These are phyloP conservation scores for Mimosa bimucronata DNA, from an alignment of 306 rosid genomes.

Conservation along the genomic window DNA sequence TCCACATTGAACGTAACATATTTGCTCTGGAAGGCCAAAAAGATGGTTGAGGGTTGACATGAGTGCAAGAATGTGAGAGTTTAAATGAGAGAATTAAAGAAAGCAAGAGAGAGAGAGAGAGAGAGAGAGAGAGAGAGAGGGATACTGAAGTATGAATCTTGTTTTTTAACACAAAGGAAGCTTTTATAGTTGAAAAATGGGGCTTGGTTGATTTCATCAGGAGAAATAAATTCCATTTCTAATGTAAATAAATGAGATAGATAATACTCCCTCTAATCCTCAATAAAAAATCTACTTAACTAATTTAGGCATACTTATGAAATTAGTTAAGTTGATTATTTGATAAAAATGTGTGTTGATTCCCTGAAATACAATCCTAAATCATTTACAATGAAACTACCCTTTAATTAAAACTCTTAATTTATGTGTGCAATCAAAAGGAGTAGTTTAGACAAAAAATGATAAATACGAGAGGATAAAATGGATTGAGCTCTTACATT, in stretches of 20 bases:
- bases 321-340: too few species aligned
- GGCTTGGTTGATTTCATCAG: not conserved
- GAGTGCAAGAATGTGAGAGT: not conserved
- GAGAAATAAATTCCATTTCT: not conserved
- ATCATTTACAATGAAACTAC: too few species aligned
- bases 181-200: constrained; percentile 55
- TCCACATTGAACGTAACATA: constrained; percentile 91
- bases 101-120: constrained; percentile 5
- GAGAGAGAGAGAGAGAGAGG: not conserved
- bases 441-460: too few species aligned
- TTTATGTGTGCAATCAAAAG: too few species aligned
- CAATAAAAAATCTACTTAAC: too few species aligned
- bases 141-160: constrained; percentile 33
- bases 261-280: not conserved
- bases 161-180: constrained; percentile 36
- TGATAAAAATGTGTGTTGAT: too few species aligned
- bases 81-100: constrained; percentile 19
- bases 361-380: too few species aligned
- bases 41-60: constrained; percentile 74
- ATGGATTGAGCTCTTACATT: too few species aligned
- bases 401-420: too few species aligned
- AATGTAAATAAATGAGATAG: not conserved
- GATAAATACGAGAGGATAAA: too few species aligned
- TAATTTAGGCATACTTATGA: too few species aligned
- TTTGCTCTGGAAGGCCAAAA: constrained; percentile 80